Base-by-base conservation (phyloP, 176 grass and related monocot species). In the Aechmea fasciata region DNA sequence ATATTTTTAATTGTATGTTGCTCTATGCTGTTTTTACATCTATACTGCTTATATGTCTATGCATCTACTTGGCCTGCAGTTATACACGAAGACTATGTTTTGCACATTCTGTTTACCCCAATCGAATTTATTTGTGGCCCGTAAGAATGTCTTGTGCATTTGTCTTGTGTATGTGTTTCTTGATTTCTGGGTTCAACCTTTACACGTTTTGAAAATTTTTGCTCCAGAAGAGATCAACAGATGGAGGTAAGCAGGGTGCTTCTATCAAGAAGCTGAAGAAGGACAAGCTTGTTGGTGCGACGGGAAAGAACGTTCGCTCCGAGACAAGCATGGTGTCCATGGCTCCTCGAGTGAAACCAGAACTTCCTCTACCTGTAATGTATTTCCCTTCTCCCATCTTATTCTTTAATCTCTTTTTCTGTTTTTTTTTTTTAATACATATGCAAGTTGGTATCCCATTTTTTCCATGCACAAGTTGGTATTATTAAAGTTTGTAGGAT, bases 201-300 rank as follows among this genome's bases (percentile, higher is more conserved):
- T 23, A 70, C 62, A 74, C 25, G 9, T 72, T 75, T 52, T 17
- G 15, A 19, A 61, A 61, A 50, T 66, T 73, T 80, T 75, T 80
- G 11, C 54, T 65, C 53, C 93, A 97, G 89, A 97, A 92, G 79
- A 97, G 67, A 71, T 72, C 83, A 23, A 48, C 77, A 41, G 92
- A 91, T 75, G 83, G 88, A 84, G 88, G 83, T 81, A 96, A 96
- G 69, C 89, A 90, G 18, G 69, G 86, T 23, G 74, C 73, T 68
- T 67, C 88, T 79, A 26, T 79, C 68, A 97, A 92, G 75, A 97
- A 97, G 80, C 29, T 75, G 54, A 97, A 97, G 85, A 97, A 92
- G 68, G 93, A 97, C 71, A 97, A 92, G 71, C 69, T 90, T 80
- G 79, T 75, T 49, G 84, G 84, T 63, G 77, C 81, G 51, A 81